A percentile compares a stretch with the other conserved stretches of the same genome.
Evolutionary conservation across 208 protist genomes (phyloP).

Genomic region (Leishmania guyanensis): DNA sequence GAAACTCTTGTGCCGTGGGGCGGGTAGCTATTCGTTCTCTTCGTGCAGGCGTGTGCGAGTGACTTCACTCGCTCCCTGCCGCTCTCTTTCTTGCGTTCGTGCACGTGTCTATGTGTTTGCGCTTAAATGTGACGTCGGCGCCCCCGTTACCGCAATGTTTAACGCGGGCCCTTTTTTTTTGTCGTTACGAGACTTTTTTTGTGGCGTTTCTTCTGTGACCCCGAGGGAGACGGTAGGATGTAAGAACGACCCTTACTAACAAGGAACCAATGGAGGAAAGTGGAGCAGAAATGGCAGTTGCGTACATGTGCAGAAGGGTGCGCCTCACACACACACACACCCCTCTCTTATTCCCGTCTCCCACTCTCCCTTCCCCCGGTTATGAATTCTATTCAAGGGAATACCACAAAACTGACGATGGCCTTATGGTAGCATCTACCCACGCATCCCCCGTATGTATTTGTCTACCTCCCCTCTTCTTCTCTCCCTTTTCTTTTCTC

Average conservation of each 20-base stretch:
- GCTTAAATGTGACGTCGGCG: not conserved
- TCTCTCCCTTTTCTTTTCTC: not conserved
- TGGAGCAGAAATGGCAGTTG: not conserved
- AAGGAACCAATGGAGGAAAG: not conserved
- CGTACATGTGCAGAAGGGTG: constrained; percentile 1
- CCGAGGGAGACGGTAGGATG: not conserved
- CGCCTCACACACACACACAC: not conserved
- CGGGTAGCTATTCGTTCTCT: not conserved
- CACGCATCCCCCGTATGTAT: not conserved
- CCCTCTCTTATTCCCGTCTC: not conserved
- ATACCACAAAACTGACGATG: not conserved
- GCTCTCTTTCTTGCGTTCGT: not conserved
- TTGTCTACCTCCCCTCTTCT: not conserved
- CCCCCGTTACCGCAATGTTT: not conserved
- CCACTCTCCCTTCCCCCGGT: too few relatives aligned
- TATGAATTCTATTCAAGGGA: not conserved
- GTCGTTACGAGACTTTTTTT: not conserved
- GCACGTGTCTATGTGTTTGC: not conserved
- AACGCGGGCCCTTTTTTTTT: not conserved
- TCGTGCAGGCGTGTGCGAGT: not conserved
- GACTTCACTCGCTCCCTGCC: not conserved
- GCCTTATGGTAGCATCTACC: not conserved
- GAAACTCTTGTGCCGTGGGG: not conserved
- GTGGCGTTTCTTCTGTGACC: not conserved
- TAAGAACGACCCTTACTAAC: not conserved